Percentiles rank a stretch among this genome's conserved stretches.
Conservation (phyloP, 805 yeast genomes). For the Saturnispora diversa region DNA sequence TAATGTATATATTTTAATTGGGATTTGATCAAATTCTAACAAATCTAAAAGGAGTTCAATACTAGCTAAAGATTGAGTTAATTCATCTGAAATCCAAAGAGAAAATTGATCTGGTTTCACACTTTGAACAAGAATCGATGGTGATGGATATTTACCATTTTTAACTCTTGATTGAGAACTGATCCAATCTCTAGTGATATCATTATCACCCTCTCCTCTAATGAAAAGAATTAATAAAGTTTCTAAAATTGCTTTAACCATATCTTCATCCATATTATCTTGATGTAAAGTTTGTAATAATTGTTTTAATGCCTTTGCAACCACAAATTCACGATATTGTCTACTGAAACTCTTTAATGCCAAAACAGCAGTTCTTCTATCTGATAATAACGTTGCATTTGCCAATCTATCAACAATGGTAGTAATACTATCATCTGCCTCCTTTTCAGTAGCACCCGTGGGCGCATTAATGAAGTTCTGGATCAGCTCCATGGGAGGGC, state of each 20-base stretch:
- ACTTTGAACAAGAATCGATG: slow-evolving; percentile 48
- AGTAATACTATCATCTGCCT: slow-evolving; percentile 71
- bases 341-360: slow-evolving; percentile 84
- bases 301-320: slow-evolving; percentile 76
- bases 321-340: slow-evolving; percentile 82
- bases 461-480: slow-evolving; percentile 30
- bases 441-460: slow-evolving; percentile 29
- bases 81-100: slow-evolving; percentile 90
- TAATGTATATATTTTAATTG: slow-evolving; percentile 68
- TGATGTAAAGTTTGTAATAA: slow-evolving; percentile 55
- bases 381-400: slow-evolving; percentile 74
- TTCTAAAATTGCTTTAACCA: slow-evolving; percentile 74
- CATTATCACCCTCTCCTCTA: slow-evolving; percentile 52
- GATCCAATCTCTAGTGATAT: slow-evolving; percentile 59
- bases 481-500: slow-evolving; percentile 31
- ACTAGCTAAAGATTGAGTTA: slow-evolving; percentile 55
- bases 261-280: slow-evolving; percentile 58
- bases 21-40: slow-evolving; percentile 49
- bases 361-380: slow-evolving; percentile 83
- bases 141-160: slow-evolving; percentile 75
- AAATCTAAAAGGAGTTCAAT: slow-evolving; percentile 42
- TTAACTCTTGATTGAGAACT: slow-evolving; percentile 65
- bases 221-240: slow-evolving; percentile 76
- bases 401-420: slow-evolving; percentile 81
- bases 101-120: slow-evolving; percentile 73